phyloP scores from a whole-genome alignment of 2,329 filamentous ascomycete species.

The Emergomyces pasteurianus region DNA sequence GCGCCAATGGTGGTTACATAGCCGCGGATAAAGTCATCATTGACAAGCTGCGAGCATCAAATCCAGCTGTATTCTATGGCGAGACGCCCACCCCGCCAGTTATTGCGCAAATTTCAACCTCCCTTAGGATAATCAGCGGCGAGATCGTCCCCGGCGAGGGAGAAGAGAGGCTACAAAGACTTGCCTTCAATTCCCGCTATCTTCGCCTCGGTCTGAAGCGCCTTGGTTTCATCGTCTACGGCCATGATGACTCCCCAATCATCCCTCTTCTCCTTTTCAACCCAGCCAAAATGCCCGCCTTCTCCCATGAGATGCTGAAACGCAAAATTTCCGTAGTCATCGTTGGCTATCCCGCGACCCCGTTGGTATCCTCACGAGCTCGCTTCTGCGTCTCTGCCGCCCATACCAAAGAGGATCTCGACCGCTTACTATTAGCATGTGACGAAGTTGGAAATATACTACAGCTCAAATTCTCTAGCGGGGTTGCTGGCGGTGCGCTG shows the following conservation, averaged over 20 bases:
- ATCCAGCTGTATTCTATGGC: conserved; percentile 75
- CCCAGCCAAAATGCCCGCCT: conserved; percentile 97
- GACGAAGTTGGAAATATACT: conserved; percentile 86
- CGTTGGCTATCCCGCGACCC: conserved; percentile 92
- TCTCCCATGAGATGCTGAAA: conserved; percentile 96
- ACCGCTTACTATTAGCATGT: conserved; percentile 76
- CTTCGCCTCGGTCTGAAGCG: conserved; percentile 95
- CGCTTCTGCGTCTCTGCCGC: conserved; percentile 93
- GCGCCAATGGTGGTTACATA: conserved; percentile 93
- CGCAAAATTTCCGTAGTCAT: conserved; percentile 97
- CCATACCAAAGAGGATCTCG: conserved; percentile 96
- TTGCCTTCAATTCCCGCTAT: conserved; percentile 97
- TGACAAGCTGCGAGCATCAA: conserved; percentile 76
- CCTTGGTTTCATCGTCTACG: conserved; percentile 91
- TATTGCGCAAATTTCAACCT: conserved; percentile 77
- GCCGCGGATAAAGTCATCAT: conserved; percentile 82
- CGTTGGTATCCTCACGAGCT: conserved; percentile 84
- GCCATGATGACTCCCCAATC: conserved; percentile 95
- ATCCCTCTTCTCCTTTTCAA: conserved; percentile 92
- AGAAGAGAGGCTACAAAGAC: conserved; percentile 85
- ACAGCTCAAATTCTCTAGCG: conserved; percentile 94
- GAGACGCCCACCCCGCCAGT: conserved; percentile 82
- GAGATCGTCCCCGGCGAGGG: conserved; percentile 83
- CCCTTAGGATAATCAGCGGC: conserved; percentile 78
- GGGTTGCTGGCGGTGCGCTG: conserved; percentile 76